A percentile compares a stretch with the other conserved stretches of the same genome.
Conservation (phyloP, 2,329 filamentous ascomycete genomes). For the Apiospora pterosperma region DNA sequence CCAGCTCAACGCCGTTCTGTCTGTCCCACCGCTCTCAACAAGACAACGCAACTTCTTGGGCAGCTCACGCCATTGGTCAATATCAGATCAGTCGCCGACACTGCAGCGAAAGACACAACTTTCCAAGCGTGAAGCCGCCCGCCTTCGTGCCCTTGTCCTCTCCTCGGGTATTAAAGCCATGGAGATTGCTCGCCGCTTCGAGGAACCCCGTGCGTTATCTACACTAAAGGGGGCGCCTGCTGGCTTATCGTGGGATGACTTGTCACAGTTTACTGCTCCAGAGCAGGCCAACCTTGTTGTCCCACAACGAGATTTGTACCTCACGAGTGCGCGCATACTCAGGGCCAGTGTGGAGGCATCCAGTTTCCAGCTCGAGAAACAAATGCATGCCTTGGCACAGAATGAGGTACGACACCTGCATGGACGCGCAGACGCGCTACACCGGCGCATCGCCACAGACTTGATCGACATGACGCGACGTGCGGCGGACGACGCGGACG, state of each 20-base stretch:
- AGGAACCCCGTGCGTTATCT: conserved; percentile 40
- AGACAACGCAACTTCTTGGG: conserved; percentile 12
- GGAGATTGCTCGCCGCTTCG: conserved; percentile 68
- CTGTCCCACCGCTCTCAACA: conserved; percentile 18
- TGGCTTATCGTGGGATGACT: conserved; percentile 37
- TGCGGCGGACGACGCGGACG: conserved; percentile 76
- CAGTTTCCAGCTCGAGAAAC: conserved; percentile 53
- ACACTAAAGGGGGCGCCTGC: conserved; percentile 20
- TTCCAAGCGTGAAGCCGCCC: conserved; percentile 71
- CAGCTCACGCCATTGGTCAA: conserved; percentile 45
- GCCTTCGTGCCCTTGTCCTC: conserved; percentile 72
- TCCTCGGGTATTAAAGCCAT: conserved; percentile 87
- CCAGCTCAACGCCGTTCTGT: conserved; percentile 30
- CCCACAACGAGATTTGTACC: conserved; percentile 43
- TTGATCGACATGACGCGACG: conserved; percentile 59
- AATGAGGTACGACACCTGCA: conserved; percentile 53
- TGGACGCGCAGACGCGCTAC: conserved; percentile 43
- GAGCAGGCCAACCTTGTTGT: conserved; percentile 30
- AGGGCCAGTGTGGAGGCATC: conserved; percentile 43
- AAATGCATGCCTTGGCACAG: conserved; percentile 56
- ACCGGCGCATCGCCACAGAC: conserved; percentile 47
- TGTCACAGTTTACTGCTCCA: conserved; percentile 35
- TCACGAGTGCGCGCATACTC: conserved; percentile 50
- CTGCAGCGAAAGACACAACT: conserved; percentile 37
- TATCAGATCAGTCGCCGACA: conserved; percentile 39